phyloP scores from a whole-genome alignment of 352 stramenopile genomes.

The Pythium sukuiense region DNA sequence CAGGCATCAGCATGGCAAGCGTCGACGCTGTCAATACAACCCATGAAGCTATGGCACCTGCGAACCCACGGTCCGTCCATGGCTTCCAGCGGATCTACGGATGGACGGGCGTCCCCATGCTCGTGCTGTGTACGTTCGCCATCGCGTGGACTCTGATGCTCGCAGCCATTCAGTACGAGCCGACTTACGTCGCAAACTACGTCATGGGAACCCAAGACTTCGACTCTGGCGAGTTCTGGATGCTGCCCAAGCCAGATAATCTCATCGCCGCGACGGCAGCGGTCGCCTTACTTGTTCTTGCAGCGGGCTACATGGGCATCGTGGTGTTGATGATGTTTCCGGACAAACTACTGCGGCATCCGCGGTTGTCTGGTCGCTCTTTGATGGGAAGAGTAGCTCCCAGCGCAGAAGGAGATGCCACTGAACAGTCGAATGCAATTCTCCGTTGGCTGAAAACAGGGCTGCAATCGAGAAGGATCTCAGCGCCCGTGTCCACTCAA shows the following conservation, averaged over 20 bases:
- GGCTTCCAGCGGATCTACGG: constrained; percentile 38
- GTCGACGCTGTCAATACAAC: background rate
- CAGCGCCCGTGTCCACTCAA: background rate
- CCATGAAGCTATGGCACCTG: background rate
- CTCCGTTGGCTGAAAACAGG: background rate
- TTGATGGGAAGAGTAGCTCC: background rate
- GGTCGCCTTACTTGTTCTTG: constrained; percentile 34
- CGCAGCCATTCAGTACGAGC: constrained; percentile 37
- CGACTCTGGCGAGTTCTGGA: constrained; percentile 50
- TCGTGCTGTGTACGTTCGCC: constrained; percentile 37
- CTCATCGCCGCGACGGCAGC: constrained; percentile 22
- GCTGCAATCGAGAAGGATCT: background rate
- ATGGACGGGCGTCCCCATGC: constrained; percentile 35
- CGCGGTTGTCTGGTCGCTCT: background rate
- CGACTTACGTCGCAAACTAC: constrained; percentile 33
- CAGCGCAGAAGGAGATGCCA: background rate
- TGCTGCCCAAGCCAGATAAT: constrained; percentile 31
- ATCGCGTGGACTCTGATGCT: constrained; percentile 34
- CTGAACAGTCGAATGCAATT: background rate
- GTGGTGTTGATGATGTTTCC: constrained; percentile 35
- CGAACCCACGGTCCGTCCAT: background rate
- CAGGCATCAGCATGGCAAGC: background rate
- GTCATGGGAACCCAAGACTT: constrained; percentile 43
- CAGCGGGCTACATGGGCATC: constrained; percentile 34
- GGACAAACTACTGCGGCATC: background rate